Percentiles rank a stretch among this genome's conserved stretches.
These are phyloP conservation scores for Colletotrichum higginsianum DNA, from an alignment of 2,329 filamentous ascomycete species.

Conservation along the genomic window DNA sequence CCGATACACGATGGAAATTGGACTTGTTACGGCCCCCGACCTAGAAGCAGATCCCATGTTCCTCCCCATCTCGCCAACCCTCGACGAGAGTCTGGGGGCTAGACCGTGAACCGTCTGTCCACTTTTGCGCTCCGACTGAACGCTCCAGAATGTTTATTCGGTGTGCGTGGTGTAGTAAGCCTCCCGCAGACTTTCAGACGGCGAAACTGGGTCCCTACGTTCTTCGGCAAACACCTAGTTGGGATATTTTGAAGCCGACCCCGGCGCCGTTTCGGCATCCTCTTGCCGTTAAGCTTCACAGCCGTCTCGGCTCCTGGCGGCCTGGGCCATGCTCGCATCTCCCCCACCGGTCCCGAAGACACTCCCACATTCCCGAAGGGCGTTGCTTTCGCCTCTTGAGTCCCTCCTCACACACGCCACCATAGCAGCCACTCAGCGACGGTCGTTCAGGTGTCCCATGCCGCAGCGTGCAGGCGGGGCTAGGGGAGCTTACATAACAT, in stretches of 20 bases:
- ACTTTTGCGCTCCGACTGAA: background rate
- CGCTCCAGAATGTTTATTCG: background rate
- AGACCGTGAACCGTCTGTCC: conserved; percentile 19
- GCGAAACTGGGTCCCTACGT: background rate
- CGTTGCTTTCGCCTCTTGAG: background rate
- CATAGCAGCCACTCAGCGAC: conserved; percentile 7
- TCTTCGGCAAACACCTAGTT: background rate
- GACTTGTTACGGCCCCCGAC: conserved; percentile 21
- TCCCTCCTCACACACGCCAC: background rate
- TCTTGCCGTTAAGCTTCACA: background rate
- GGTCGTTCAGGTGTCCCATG: background rate
- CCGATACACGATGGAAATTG: conserved; percentile 29
- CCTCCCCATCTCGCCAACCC: conserved; percentile 34
- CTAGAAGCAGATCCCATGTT: conserved; percentile 16
- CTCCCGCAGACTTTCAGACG: conserved; percentile 1
- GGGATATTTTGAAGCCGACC: background rate
- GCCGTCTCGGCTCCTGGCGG: conserved; percentile 19
- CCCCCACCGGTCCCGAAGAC: conserved; percentile 31
- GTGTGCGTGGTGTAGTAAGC: background rate
- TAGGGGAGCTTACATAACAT: conserved; percentile 27
- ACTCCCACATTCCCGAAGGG: conserved; percentile 33
- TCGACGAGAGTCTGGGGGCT: conserved; percentile 10
- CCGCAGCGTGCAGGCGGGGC: background rate
- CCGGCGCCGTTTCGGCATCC: conserved; percentile 36
- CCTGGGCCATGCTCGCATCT: conserved; percentile 7